Percentiles rank a stretch among this genome's conserved stretches.
Conservation (phyloP, 1,139 yeast species). For the Tardiomyces digboiensis region DNA sequence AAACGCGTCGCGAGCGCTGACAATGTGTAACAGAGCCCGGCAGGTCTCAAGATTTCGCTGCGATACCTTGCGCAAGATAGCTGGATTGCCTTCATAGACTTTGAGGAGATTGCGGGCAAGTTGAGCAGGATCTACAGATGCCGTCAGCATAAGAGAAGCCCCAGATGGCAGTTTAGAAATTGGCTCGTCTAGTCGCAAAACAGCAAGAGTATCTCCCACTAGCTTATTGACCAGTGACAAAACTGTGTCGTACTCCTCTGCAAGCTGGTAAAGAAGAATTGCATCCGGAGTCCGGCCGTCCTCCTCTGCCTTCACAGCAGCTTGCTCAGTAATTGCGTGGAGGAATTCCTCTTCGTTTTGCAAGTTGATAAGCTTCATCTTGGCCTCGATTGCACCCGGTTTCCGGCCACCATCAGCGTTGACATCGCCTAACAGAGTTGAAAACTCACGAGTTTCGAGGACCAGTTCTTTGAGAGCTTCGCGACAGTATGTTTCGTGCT, state of each 20-base stretch:
- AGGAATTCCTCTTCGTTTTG: constrained; percentile 45
- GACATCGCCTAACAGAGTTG: constrained; percentile 70
- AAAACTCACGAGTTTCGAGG: constrained; percentile 78
- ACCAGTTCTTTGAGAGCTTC: constrained; percentile 80
- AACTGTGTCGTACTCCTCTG: constrained; percentile 87
- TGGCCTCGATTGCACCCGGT: constrained; percentile 80
- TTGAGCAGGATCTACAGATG: constrained; percentile 30
- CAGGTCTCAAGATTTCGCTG: constrained; percentile 43
- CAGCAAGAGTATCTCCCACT: constrained; percentile 69
- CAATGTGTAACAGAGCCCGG: constrained; percentile 52
- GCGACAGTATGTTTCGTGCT: constrained; percentile 45
- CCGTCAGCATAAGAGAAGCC: constrained; percentile 20
- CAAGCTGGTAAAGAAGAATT: constrained; percentile 71
- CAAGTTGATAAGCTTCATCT: constrained; percentile 58
- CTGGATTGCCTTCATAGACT: constrained; percentile 26
- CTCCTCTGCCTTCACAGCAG: constrained; percentile 83
- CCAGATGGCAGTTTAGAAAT: constrained; percentile 25
- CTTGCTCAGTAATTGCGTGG: constrained; percentile 66
- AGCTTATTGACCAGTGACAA: constrained; percentile 64
- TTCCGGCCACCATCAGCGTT: constrained; percentile 56
- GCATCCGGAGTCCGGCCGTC: constrained; percentile 91
- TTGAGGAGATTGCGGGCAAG: constrained; percentile 31
- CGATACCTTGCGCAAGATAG: constrained; percentile 22
- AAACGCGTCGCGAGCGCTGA: constrained; percentile 56
- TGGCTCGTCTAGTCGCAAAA: constrained; percentile 63